These are phyloP conservation scores for Cytospora mali DNA, from an alignment of 2,329 filamentous ascomycete genomes.

Conservation along the genomic window DNA sequence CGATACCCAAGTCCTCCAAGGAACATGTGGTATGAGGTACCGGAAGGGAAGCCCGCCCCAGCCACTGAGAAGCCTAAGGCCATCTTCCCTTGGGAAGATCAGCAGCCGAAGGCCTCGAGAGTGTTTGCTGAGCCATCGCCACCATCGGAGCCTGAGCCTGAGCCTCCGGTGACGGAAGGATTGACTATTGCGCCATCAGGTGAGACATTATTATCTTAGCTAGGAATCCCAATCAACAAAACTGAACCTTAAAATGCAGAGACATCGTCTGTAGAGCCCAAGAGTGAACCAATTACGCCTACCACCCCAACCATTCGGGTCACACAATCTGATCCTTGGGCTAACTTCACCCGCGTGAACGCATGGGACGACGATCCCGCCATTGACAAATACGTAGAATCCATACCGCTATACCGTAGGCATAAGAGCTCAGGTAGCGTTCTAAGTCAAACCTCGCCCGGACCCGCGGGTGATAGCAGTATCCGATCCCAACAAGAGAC, in stretches of 20 bases:
- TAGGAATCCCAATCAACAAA: constrained; percentile 22
- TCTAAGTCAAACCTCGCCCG: constrained; percentile 33
- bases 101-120: constrained; percentile 64
- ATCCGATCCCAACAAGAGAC: constrained; percentile 24
- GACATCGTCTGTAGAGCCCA: constrained; percentile 40
- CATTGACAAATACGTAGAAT: constrained; percentile 85
- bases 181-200: constrained; percentile 33
- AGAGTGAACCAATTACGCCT: constrained; percentile 51
- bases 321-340: constrained; percentile 65
- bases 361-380: constrained; percentile 92
- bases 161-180: constrained; percentile 35
- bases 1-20: constrained; percentile 81
- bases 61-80: constrained; percentile 60
- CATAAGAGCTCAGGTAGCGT: constrained; percentile 38
- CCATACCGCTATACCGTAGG: constrained; percentile 64
- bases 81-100: constrained; percentile 90
- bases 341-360: constrained; percentile 74
- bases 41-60: constrained; percentile 61
- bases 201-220: constrained; percentile 31
- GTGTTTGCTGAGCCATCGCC: constrained; percentile 62
- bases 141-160: constrained; percentile 35
- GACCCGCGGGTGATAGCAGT: constrained; percentile 28
- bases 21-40: constrained; percentile 87
- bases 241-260: constrained; percentile 42
- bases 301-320: constrained; percentile 51